Evolutionary conservation across 2,329 filamentous ascomycete species (phyloP).

Genomic region (Zymoseptoria pseudotritici): DNA sequence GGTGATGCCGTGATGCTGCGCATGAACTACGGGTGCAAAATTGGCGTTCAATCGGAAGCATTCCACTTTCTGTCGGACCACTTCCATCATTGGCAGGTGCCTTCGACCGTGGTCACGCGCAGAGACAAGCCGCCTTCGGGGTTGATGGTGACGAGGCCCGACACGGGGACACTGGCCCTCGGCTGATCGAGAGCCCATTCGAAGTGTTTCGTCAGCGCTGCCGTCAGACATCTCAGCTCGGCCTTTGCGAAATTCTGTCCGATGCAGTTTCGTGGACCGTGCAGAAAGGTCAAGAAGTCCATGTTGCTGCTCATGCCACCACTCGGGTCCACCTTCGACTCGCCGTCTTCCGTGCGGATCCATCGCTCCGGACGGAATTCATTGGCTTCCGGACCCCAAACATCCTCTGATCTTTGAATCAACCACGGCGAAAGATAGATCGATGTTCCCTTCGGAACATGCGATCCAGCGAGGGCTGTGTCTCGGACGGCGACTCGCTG

Average conservation of each 20-base stretch:
- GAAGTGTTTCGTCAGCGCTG: conserved; percentile 18
- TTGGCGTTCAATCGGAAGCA: too few species aligned
- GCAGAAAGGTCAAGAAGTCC: conserved; percentile 37
- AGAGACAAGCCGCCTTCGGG: conserved; percentile 13
- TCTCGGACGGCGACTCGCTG: conserved; percentile 11
- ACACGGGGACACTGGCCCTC: conserved; percentile 13
- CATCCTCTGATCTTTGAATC: conserved; percentile 23
- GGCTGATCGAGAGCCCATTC: conserved; percentile 16
- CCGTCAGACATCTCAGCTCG: conserved; percentile 22
- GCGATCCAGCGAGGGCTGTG: conserved; percentile 10
- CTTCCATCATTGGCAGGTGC: too few species aligned
- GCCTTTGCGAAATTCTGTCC: conserved; percentile 24
- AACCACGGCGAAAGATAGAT: conserved; percentile 50
- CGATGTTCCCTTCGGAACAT: conserved; percentile 39
- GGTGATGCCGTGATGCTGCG: too few species aligned
- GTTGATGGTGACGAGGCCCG: conserved; percentile 16
- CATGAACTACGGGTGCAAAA: too few species aligned
- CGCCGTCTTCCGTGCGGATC: conserved; percentile 33
- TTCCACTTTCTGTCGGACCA: too few species aligned
- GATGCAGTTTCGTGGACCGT: conserved; percentile 30
- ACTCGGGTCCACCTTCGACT: conserved; percentile 42
- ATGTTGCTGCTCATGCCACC: conserved; percentile 34
- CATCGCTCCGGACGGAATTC: conserved; percentile 28
- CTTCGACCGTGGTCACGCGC: not conserved
- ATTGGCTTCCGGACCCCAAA: conserved; percentile 28